Conservation (phyloP, 352 stramenopile genomes). For the Peronosclerospora sorghi region DNA sequence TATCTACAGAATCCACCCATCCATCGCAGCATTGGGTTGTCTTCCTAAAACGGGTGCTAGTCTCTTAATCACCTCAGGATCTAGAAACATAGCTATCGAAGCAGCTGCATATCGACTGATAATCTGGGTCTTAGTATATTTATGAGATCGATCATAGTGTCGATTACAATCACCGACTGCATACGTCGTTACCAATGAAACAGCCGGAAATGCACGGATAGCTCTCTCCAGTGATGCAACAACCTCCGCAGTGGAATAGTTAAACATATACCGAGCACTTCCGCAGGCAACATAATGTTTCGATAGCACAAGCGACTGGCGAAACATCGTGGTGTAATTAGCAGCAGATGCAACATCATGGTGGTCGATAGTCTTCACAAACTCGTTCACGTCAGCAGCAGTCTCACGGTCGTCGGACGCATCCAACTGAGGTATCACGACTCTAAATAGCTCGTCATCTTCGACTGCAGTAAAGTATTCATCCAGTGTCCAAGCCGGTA, state of each 20-base stretch:
- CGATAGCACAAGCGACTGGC: slow-evolving; percentile 2
- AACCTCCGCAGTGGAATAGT: background rate
- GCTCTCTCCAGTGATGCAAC: background rate
- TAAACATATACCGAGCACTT: slow-evolving; percentile 11
- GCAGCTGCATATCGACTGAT: slow-evolving; percentile 1
- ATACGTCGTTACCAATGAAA: background rate
- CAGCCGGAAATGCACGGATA: slow-evolving; percentile 3
- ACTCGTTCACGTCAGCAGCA: background rate
- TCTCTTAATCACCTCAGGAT: slow-evolving; percentile 1
- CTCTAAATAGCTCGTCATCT: too few species aligned
- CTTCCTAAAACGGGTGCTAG: slow-evolving; percentile 2
- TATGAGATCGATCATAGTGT: background rate
- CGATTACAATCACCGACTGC: background rate
- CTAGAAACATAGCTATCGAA: slow-evolving; percentile 3
- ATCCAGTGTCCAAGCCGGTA: too few species aligned
- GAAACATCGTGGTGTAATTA: background rate
- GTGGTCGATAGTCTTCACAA: background rate
- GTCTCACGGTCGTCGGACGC: too few species aligned
- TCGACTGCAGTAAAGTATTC: too few species aligned
- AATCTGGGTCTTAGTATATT: background rate
- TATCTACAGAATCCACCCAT: slow-evolving; percentile 11
- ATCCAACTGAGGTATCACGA: too few species aligned
- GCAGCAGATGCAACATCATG: too few species aligned
- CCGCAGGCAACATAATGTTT: slow-evolving; percentile 14
- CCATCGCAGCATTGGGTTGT: background rate